Conservation (phyloP, 768 basidiomycete species). For the Panaeolus papilionaceus region DNA sequence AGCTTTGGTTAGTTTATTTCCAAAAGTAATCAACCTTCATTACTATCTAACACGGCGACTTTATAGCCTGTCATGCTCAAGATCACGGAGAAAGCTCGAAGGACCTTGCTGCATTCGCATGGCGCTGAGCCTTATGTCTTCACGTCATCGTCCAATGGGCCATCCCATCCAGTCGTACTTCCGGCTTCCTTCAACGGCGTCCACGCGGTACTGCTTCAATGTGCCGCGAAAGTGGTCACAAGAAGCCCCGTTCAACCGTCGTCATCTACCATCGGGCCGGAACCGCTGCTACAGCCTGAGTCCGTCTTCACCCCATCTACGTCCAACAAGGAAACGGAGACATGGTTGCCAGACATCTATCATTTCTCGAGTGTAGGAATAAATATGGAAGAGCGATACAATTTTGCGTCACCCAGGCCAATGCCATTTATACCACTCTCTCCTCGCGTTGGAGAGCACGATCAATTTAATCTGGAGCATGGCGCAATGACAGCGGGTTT, state of each 20-base stretch:
- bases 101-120: conserved; percentile 46
- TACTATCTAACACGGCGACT: neutral
- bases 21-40: neutral
- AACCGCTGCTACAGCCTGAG: neutral
- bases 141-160: conserved; percentile 16
- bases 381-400: conserved; percentile 47
- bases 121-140: conserved; percentile 20
- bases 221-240: conserved; percentile 31
- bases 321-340: conserved; percentile 25
- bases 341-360: conserved; percentile 55
- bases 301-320: conserved; percentile 1
- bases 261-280: neutral
- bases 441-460: conserved; percentile 58
- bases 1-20: conserved; percentile 52
- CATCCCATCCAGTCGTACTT: conserved; percentile 29
- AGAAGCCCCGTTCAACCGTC: neutral
- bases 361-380: conserved; percentile 48
- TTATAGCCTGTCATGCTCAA: conserved; percentile 62
- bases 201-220: conserved; percentile 40
- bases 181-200: conserved; percentile 43
- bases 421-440: conserved; percentile 53
- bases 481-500: conserved; percentile 61
- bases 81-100: conserved; percentile 56
- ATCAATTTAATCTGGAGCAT: conserved; percentile 66
- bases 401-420: conserved; percentile 39